These are phyloP conservation scores for Escallonia rubra DNA, from an alignment of 129 eudicot genomes.

Conservation along the genomic window DNA sequence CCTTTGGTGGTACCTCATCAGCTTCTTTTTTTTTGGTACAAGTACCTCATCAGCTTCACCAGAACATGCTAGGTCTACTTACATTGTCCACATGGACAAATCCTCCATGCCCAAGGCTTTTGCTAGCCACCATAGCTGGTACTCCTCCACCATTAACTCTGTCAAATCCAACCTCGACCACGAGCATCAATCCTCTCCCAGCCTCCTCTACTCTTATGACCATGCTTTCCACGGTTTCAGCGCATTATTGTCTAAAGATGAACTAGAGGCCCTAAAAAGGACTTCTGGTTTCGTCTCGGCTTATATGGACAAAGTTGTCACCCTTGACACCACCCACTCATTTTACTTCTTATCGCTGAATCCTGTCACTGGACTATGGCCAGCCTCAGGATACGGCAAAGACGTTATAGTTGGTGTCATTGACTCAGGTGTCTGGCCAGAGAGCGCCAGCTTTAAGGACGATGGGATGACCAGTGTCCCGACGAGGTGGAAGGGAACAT, in stretches of 20 bases:
- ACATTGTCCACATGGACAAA: conserved; percentile 57
- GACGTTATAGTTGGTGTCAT: conserved; percentile 39
- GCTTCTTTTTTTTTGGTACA: no score
- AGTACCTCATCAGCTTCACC: not conserved
- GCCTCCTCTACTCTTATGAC: conserved; percentile 33
- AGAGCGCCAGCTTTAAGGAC: conserved; percentile 39
- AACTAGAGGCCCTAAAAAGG: conserved; percentile 21
- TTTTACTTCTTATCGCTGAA: conserved; percentile 32
- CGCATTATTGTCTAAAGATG: conserved; percentile 27
- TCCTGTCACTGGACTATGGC: conserved; percentile 30
- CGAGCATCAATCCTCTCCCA: conserved; percentile 5
- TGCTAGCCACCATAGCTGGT: conserved; percentile 41
- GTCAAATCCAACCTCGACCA: not conserved
- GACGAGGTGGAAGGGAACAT: conserved; percentile 44
- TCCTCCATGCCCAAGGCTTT: conserved; percentile 42
- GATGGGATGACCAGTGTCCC: conserved; percentile 35
- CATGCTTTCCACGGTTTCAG: conserved; percentile 43
- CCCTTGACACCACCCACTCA: conserved; percentile 41
- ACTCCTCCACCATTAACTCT: conserved; percentile 27
- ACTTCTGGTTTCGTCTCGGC: conserved; percentile 36
- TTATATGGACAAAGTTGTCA: conserved; percentile 25
- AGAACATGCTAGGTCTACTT: conserved; percentile 25
- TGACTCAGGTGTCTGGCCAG: conserved; percentile 53
- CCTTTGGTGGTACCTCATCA: not conserved
- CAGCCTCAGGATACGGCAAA: conserved; percentile 29